Evolutionary conservation across 148 eudicot species (phyloP).

Genomic region (Chenopodium album): DNA sequence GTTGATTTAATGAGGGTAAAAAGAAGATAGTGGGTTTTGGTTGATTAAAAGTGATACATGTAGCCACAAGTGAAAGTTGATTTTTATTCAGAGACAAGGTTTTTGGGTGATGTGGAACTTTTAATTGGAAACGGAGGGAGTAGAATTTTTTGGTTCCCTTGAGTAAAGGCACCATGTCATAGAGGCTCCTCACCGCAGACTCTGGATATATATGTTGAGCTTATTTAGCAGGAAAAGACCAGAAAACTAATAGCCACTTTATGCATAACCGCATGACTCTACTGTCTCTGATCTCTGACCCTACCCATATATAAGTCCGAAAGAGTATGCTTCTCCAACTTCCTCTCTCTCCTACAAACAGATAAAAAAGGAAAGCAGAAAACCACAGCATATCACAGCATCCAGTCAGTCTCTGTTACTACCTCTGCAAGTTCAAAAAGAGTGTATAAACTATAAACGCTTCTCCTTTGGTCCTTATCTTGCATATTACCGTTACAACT

Average conservation of each 20-base stretch:
- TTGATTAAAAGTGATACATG: too few relatives aligned
- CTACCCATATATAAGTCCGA: not conserved
- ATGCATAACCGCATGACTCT: not conserved
- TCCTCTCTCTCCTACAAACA: not conserved
- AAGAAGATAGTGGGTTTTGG: too few relatives aligned
- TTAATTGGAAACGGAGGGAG: too few relatives aligned
- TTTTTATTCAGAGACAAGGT: too few relatives aligned
- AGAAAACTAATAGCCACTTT: not conserved
- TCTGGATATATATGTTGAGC: not conserved
- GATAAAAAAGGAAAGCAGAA: not conserved
- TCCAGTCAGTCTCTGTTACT: not conserved
- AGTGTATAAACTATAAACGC: not conserved
- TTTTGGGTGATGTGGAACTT: too few relatives aligned
- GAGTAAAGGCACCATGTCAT: not conserved
- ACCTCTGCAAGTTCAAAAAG: not conserved
- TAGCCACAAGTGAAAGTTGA: too few relatives aligned
- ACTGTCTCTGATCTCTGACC: not conserved
- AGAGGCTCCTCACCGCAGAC: not conserved
- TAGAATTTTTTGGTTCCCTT: not conserved
- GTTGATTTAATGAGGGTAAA: too few relatives aligned
- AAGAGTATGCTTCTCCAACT: not conserved
- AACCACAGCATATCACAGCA: not conserved
- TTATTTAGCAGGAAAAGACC: not conserved
- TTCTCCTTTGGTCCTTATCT: too few relatives aligned
- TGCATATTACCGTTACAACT: not conserved